Evolutionary conservation across 2,329 filamentous ascomycete species (phyloP).

Genomic region (Calonectria multiphialidica): DNA sequence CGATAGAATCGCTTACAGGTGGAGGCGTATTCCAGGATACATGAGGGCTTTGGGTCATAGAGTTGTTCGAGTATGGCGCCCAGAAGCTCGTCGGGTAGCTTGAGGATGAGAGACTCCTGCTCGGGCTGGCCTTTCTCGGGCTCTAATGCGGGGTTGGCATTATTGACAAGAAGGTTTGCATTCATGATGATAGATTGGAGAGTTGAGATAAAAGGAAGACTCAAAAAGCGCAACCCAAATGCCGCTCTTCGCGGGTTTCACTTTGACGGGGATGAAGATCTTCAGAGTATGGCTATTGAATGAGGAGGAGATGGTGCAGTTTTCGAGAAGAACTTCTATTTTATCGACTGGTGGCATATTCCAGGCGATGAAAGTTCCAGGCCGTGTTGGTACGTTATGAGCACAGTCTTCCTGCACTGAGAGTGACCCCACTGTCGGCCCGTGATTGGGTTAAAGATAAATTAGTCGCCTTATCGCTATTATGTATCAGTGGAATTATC

Average conservation of each 20-base stretch:
- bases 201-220: background rate
- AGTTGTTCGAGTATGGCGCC: background rate
- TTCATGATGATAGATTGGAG: background rate
- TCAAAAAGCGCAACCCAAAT: background rate
- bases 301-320: too few relatives aligned
- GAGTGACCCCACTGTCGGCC: background rate
- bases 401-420: too few relatives aligned
- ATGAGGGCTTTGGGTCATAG: background rate
- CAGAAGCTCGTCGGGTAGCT: background rate
- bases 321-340: too few relatives aligned
- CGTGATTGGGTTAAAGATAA: background rate
- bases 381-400: too few relatives aligned
- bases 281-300: too few relatives aligned
- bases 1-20: background rate
- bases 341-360: too few relatives aligned
- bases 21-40: background rate
- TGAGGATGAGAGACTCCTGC: background rate
- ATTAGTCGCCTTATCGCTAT: too few relatives aligned
- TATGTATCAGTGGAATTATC: too few relatives aligned
- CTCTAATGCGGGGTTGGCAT: background rate
- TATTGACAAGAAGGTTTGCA: background rate
- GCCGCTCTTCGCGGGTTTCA: background rate
- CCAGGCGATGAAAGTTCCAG: too few relatives aligned
- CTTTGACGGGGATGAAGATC: too few relatives aligned
- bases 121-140: background rate